These are phyloP conservation scores for Geotrichum siamense DNA, from an alignment of 1,139 yeast genomes.

Conservation along the genomic window DNA sequence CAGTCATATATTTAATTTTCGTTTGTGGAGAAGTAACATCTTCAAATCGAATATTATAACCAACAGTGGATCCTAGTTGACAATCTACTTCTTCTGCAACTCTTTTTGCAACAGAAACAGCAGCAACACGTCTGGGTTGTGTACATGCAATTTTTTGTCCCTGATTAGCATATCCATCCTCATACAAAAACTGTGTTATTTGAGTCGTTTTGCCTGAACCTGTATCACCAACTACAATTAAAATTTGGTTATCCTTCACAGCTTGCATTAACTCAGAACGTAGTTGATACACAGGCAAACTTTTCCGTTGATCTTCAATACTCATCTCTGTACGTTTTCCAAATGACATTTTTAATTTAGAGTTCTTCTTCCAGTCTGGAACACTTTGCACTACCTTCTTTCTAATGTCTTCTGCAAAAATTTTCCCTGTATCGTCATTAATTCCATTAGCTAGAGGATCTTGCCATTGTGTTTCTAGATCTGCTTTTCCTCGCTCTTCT, in stretches of 20 bases:
- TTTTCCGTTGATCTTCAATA: constrained; percentile 54
- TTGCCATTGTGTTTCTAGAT: constrained; percentile 29
- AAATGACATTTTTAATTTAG: constrained; percentile 20
- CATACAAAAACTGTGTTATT: constrained; percentile 72
- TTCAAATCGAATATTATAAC: constrained; percentile 89
- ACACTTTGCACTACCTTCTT: constrained; percentile 14
- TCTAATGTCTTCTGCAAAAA: constrained; percentile 24
- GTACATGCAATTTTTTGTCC: constrained; percentile 83
- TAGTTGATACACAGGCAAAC: constrained; percentile 71
- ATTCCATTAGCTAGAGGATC: constrained; percentile 28
- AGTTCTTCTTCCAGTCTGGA: constrained; percentile 23
- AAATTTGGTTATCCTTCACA: constrained; percentile 59
- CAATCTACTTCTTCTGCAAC: constrained; percentile 97
- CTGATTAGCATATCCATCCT: constrained; percentile 58
- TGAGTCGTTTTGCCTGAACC: constrained; percentile 98
- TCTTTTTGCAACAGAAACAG: constrained; percentile 84
- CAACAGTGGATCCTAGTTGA: constrained; percentile 82
- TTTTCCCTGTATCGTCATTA: constrained; percentile 8
- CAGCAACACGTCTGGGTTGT: constrained; percentile 95
- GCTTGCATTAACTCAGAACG: constrained; percentile 52
- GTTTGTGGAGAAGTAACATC: constrained; percentile 77
- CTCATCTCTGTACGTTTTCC: constrained; percentile 34
- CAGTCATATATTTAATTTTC: constrained; percentile 91
- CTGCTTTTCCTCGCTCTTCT: constrained; percentile 30
- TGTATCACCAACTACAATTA: constrained; percentile 84